Evolutionary conservation across 176 grass and related monocot species (phyloP).

Genomic region (Oryza punctata): DNA sequence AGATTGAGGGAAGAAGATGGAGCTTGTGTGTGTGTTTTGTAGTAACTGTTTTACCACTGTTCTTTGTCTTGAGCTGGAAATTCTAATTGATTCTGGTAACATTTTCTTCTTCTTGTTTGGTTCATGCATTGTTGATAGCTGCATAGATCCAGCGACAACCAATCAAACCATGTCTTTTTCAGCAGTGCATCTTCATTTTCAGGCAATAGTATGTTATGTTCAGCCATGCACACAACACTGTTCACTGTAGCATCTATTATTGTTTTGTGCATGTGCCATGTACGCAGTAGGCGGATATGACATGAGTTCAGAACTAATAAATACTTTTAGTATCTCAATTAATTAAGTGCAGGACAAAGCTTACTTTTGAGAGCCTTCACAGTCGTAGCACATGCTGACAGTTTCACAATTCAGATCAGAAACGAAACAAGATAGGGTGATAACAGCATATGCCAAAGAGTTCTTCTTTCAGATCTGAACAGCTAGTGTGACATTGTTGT

Average conservation of each 20-base stretch:
- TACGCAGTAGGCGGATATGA: background rate
- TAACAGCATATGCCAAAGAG: background rate
- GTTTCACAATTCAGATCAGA: background rate
- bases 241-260: background rate
- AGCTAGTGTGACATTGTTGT: background rate
- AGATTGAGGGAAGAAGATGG: background rate
- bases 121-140: background rate
- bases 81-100: background rate
- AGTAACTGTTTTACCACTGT: background rate
- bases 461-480: constrained; percentile 36
- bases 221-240: background rate
- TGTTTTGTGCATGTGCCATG: background rate
- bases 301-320: background rate
- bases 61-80: background rate
- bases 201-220: background rate
- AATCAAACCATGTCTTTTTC: background rate
- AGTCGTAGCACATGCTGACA: background rate
- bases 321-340: background rate
- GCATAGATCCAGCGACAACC: background rate
- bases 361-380: background rate
- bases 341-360: background rate
- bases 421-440: background rate
- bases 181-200: background rate
- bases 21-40: background rate
- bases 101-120: background rate